Evolutionary conservation across 2,329 filamentous ascomycete genomes (phyloP).

Genomic region (Graphilbum sp.): DNA sequence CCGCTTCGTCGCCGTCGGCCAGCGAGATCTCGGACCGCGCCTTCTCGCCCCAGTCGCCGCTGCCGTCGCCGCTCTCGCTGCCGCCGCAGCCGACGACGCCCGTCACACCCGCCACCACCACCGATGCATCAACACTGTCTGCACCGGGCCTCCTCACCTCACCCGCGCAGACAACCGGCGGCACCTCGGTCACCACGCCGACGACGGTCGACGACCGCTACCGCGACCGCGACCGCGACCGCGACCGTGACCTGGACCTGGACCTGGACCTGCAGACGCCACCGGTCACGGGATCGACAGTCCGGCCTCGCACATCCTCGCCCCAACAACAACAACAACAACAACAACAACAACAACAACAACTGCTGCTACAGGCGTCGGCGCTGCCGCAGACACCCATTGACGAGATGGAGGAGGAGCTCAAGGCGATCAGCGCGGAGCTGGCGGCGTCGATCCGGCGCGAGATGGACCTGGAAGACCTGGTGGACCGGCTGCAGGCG

Average conservation of each 20-base stretch:
- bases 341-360: background rate
- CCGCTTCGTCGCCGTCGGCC: conserved; percentile 25
- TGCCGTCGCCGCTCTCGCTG: conserved; percentile 34
- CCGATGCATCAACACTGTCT: conserved; percentile 25
- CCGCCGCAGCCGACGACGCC: conserved; percentile 14
- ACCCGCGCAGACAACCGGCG: conserved; percentile 14
- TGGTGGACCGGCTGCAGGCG: conserved; percentile 75
- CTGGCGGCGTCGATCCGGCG: conserved; percentile 82
- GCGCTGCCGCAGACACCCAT: conserved; percentile 36
- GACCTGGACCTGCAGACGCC: background rate
- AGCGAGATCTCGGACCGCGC: conserved; percentile 34
- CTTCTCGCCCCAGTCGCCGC: conserved; percentile 28
- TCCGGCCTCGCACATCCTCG: background rate
- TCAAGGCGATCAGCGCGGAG: conserved; percentile 85
- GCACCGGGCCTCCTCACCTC: conserved; percentile 17
- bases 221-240: background rate
- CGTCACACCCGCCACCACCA: conserved; percentile 11
- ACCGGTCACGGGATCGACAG: background rate
- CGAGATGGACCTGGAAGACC: conserved; percentile 92
- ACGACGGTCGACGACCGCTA: background rate
- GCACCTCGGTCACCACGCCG: background rate
- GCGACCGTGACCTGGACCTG: too few species aligned
- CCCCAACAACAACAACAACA: background rate
- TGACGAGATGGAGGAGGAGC: conserved; percentile 83
- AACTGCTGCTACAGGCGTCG: background rate